Evolutionary conservation across 108 stramenopile species (phyloP), one percentile per base, ranked within the genome.

Genomic region (Fistulifera pelliculosa): DNA sequence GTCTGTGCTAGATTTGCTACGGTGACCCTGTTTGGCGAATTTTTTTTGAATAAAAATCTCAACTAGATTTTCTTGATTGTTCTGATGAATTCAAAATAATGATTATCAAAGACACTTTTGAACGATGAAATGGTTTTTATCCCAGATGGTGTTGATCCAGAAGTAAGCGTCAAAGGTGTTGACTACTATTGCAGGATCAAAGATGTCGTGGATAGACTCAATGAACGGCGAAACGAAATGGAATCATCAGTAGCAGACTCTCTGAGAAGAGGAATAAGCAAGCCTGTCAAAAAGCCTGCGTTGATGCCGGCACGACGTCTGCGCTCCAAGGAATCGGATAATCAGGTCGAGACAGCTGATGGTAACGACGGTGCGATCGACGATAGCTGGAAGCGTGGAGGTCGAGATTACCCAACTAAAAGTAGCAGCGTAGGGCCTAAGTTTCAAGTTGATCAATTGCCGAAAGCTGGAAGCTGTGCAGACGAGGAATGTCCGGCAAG

Each of bases 311-410:
- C 53, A 53, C 19, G 45, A 23, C 25, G 51, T 23, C 27, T 42
- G 43, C 52, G 21, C 40, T 25, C 28, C 51, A 38, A 58, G 44
- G 15, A 16, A 45, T 3, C 44, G 23, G 18, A 16, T 5, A 52
- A 42, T 27, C 58, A 52, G 19, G 5, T n/a, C 18, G 27, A 54
- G 54, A 47, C 35, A 22, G 31, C 8, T 35, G 31, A 3, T 35
- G 31, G 8, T 35, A 8, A 35, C 8, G 31, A 35, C 31, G 31
- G 31, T 8, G n/a, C 39, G 43, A 35, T 69, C 26, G 74, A 75
- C 48, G 27, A 75, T 3, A 73, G 76, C 28, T 87, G 85, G 85
- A 87, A 87, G 55, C 59, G 79, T 48, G 67, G 76, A 10, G 61
- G 86, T 4, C 56, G 51, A 14, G 43, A 73, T 51, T 88, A 60